Conservation (phyloP, 495 filamentous ascomycete genomes). For the Niebla homalea region DNA sequence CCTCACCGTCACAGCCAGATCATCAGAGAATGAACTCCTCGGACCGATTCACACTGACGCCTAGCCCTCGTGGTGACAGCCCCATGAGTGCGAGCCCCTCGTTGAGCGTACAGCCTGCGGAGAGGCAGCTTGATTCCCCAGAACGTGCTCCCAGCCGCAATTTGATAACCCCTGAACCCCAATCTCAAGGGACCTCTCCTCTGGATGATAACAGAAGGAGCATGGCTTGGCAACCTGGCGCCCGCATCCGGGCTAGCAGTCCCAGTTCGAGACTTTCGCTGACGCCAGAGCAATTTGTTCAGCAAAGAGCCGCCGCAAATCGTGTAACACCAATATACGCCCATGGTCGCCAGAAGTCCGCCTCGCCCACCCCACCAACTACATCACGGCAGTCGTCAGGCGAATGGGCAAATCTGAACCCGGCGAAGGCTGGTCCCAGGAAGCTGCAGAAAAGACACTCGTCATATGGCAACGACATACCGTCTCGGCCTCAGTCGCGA, state of each 20-base stretch:
- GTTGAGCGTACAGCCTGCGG: conserved; percentile 3
- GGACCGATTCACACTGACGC: conserved; percentile 8
- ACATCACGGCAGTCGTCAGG: conserved; percentile 36
- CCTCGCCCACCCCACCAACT: conserved; percentile 31
- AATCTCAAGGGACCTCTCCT: conserved; percentile 14
- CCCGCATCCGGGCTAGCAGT: conserved; percentile 30
- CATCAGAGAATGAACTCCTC: conserved; percentile 20
- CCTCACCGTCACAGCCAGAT: conserved; percentile 16
- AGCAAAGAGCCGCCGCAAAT: conserved; percentile 56
- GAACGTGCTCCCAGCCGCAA: conserved; percentile 19
- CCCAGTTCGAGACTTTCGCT: conserved; percentile 31
- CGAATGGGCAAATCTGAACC: conserved; percentile 34
- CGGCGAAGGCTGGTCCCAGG: conserved; percentile 18
- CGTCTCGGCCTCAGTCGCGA: conserved; percentile 38
- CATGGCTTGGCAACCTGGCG: conserved; percentile 68
- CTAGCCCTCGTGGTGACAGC: conserved; percentile 19
- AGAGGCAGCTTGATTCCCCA: not conserved
- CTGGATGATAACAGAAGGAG: conserved; percentile 43
- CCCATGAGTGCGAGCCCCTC: conserved; percentile 1
- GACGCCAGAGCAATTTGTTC: conserved; percentile 72
- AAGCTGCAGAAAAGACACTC: conserved; percentile 16
- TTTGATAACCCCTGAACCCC: conserved; percentile 17
- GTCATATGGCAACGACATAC: conserved; percentile 26
- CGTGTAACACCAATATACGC: conserved; percentile 38
- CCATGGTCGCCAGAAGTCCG: conserved; percentile 17